Evolutionary conservation across 345 rosid genomes (phyloP).

Genomic region (Dipteronia sinensis): DNA sequence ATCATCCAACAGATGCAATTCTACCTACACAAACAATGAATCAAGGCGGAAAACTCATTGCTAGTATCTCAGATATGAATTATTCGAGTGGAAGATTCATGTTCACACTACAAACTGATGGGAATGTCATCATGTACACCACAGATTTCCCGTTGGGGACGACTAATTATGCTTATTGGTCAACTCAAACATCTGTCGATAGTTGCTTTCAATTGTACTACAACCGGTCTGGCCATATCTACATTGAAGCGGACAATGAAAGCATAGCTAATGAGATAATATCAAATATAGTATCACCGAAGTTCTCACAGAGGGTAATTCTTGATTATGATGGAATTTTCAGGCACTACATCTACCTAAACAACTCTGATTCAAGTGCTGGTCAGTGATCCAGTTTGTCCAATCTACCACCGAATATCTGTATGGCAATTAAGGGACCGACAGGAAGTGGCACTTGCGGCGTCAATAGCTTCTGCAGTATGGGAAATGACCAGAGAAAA

Average conservation of each 20-base stretch:
- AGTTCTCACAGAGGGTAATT: slow-evolving; percentile 22
- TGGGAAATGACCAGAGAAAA: slow-evolving; percentile 16
- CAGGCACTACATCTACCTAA: slow-evolving; percentile 24
- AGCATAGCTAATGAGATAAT: not conserved
- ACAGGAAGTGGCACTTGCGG: slow-evolving; percentile 34
- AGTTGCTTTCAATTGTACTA: slow-evolving; percentile 23
- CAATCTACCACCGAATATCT: slow-evolving; percentile 28
- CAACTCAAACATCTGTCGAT: slow-evolving; percentile 9
- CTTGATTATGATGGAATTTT: slow-evolving; percentile 34
- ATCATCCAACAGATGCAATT: slow-evolving; percentile 52
- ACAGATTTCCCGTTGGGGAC: slow-evolving; percentile 20
- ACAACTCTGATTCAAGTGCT: not conserved
- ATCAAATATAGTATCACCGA: not conserved
- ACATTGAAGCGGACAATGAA: slow-evolving; percentile 7
- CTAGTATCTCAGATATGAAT: slow-evolving; percentile 35
- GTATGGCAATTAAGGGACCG: not conserved
- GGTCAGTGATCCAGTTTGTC: slow-evolving; percentile 14
- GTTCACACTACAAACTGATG: slow-evolving; percentile 36
- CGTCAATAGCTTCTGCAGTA: slow-evolving; percentile 31
- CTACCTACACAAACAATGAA: slow-evolving; percentile 46
- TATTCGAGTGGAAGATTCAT: slow-evolving; percentile 41
- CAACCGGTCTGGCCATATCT: slow-evolving; percentile 28
- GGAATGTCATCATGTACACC: slow-evolving; percentile 37
- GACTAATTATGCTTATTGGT: slow-evolving; percentile 34
- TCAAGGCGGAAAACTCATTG: slow-evolving; percentile 17